Conservation (phyloP, 2,329 filamentous ascomycete species). For the Neonectria coccinea region DNA sequence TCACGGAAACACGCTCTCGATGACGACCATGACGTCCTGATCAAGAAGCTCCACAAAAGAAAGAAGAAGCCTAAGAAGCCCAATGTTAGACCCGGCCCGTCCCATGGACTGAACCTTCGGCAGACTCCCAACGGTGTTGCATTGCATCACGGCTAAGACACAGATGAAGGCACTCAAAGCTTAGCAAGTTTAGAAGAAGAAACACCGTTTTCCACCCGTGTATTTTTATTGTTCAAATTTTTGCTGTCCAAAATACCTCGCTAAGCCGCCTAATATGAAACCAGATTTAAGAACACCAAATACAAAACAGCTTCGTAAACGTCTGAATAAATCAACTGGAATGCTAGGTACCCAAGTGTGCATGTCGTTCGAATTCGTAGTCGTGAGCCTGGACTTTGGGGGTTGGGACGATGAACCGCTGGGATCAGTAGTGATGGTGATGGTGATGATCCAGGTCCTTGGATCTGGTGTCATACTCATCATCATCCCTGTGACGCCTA, state of each 20-base stretch:
- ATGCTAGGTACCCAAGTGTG: slow-evolving; percentile 4
- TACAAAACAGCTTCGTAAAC: slow-evolving; percentile 6
- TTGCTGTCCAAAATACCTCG: slow-evolving; percentile 22
- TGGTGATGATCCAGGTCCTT: slow-evolving; percentile 50
- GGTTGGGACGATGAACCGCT: slow-evolving; percentile 47
- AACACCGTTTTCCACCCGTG: neutral
- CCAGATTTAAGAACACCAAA: slow-evolving; percentile 7
- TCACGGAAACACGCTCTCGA: neutral
- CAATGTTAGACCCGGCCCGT: neutral
- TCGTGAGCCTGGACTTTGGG: slow-evolving; percentile 32
- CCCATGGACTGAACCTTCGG: neutral
- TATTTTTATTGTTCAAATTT: slow-evolving; percentile 16
- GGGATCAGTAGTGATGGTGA: slow-evolving; percentile 49
- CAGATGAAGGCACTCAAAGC: neutral
- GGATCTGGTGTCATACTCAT: slow-evolving; percentile 45
- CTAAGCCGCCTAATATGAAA: slow-evolving; percentile 17
- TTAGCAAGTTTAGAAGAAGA: neutral
- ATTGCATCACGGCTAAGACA: neutral
- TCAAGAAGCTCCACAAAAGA: neutral
- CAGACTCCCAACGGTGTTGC: neutral
- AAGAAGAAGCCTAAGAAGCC: neutral
- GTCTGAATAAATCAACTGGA: slow-evolving; percentile 15
- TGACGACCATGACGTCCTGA: neutral
- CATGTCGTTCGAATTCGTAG: neutral
- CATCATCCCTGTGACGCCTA: slow-evolving; percentile 47